phyloP scores from a whole-genome alignment of 2,329 filamentous ascomycete genomes.

The Scedosporium dehoogii region DNA sequence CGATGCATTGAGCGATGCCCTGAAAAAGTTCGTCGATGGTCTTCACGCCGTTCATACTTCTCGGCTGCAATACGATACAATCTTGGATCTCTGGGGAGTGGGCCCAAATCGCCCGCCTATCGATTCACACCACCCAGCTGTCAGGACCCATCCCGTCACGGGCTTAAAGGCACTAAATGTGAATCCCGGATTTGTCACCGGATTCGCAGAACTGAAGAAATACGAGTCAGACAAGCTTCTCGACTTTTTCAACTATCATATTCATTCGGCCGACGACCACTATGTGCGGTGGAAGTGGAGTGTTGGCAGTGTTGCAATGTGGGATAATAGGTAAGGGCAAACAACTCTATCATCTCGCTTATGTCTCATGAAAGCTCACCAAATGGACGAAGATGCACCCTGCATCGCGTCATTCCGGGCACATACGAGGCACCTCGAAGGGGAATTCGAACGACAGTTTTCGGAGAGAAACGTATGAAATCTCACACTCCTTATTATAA shows the following conservation, averaged over 20 bases:
- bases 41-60: slow-evolving; percentile 36
- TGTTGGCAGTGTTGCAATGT: slow-evolving; percentile 37
- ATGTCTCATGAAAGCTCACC: background rate
- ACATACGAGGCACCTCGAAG: slow-evolving; percentile 24
- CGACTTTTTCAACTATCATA: slow-evolving; percentile 34
- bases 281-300: slow-evolving; percentile 40
- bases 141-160: slow-evolving; percentile 38
- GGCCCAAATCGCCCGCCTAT: slow-evolving; percentile 32
- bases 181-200: slow-evolving; percentile 35
- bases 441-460: slow-evolving; percentile 31
- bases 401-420: slow-evolving; percentile 32
- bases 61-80: slow-evolving; percentile 34
- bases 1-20: slow-evolving; percentile 30
- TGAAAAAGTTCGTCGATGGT: slow-evolving; percentile 30
- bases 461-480: slow-evolving; percentile 31
- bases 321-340: slow-evolving; percentile 31
- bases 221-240: slow-evolving; percentile 35
- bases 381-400: slow-evolving; percentile 18
- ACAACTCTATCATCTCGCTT: background rate
- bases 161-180: slow-evolving; percentile 35
- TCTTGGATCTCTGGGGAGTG: slow-evolving; percentile 31
- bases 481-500: background rate
- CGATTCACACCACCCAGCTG: slow-evolving; percentile 36
- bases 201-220: slow-evolving; percentile 39
- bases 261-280: slow-evolving; percentile 39